Percentiles rank a stretch among this genome's conserved stretches.
phyloP scores from a whole-genome alignment of 768 basidiomycete genomes.

The Rhizopogon vinicolor region DNA sequence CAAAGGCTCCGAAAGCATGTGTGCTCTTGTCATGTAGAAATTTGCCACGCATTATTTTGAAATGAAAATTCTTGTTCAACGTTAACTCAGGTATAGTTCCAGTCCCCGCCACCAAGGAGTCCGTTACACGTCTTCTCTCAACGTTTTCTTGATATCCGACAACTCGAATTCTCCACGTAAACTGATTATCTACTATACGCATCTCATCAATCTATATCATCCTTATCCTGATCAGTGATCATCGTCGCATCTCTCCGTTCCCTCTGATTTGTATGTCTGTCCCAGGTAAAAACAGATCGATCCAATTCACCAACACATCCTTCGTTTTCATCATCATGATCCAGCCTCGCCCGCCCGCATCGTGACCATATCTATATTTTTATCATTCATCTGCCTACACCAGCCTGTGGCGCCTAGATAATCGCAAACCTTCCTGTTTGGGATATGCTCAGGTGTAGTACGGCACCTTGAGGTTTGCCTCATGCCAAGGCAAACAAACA shows the following conservation, averaged over 20 bases:
- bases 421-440: slow-evolving; percentile 12
- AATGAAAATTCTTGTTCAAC: neutral
- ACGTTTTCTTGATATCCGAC: neutral
- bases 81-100: neutral
- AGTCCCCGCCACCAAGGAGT: neutral
- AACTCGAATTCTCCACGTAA: slow-evolving; percentile 1
- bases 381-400: neutral
- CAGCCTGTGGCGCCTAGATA: slow-evolving; percentile 2
- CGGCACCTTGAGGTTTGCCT: slow-evolving; percentile 22
- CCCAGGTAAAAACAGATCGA: slow-evolving; percentile 6
- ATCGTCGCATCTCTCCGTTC: neutral
- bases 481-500: slow-evolving; percentile 6
- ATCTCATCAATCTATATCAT: slow-evolving; percentile 5
- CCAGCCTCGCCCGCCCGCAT: neutral
- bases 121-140: neutral
- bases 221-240: slow-evolving; percentile 1
- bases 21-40: neutral
- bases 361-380: neutral
- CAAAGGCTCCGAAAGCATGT: neutral
- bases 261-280: neutral
- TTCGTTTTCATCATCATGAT: neutral
- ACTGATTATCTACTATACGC: slow-evolving; percentile 1
- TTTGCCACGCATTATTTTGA: slow-evolving; percentile 1
- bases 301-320: slow-evolving; percentile 5
- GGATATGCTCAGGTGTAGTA: slow-evolving; percentile 3